phyloP scores from a whole-genome alignment of 192 early-diverging fungal genomes.

The Entomortierella chlamydospora region DNA sequence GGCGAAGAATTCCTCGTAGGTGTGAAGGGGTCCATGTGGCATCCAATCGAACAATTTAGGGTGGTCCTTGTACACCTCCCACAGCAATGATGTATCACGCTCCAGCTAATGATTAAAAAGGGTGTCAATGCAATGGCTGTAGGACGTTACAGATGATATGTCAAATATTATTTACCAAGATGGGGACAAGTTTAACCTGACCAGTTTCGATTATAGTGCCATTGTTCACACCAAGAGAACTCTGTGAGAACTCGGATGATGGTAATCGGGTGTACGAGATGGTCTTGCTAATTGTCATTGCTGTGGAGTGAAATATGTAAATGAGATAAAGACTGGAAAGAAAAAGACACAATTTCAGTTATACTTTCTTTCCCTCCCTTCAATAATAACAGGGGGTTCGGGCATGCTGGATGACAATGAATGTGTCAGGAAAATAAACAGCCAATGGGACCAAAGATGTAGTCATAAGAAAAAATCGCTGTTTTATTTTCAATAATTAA shows the following conservation, averaged over 20 bases:
- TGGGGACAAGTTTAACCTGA: conserved; percentile 26
- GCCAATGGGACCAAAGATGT: too few species aligned
- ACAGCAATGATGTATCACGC: conserved; percentile 28
- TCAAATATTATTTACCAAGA: conserved; percentile 12
- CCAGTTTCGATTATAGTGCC: conserved; percentile 40
- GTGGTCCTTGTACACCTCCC: conserved; percentile 43
- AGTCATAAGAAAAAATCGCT: too few species aligned
- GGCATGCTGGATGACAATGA: not conserved
- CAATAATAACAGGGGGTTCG: not conserved
- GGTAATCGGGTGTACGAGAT: conserved; percentile 14
- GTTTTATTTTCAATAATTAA: too few species aligned
- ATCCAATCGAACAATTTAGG: conserved; percentile 22
- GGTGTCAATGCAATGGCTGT: not conserved
- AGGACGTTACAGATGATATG: not conserved
- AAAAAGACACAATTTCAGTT: not conserved
- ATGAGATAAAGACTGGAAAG: not conserved
- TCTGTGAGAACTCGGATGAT: conserved; percentile 20
- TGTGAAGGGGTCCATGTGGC: conserved; percentile 13
- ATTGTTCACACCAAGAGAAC: conserved; percentile 29
- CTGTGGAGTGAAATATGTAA: too few species aligned
- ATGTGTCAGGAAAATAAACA: conserved; percentile 1
- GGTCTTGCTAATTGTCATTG: not conserved
- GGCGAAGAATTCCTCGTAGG: conserved; percentile 23
- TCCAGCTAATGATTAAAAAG: conserved; percentile 14
- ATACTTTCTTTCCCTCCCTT: not conserved